phyloP scores from a whole-genome alignment of 2,329 filamentous ascomycete genomes.

The Fusarium acutatum region DNA sequence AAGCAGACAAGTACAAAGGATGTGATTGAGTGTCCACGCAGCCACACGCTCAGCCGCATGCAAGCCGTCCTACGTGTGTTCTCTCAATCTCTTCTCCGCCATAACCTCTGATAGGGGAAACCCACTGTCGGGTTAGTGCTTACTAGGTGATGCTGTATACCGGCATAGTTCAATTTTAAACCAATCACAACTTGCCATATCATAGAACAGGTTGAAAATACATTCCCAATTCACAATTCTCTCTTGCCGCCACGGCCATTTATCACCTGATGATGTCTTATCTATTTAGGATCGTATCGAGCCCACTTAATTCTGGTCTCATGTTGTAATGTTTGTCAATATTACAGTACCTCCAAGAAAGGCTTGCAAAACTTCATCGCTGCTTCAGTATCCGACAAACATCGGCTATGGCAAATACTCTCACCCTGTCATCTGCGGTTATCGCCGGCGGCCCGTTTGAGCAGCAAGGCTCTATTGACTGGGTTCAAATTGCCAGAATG shows the following conservation, averaged over 20 bases:
- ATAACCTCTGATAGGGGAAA: too few species aligned
- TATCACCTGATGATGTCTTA: background rate
- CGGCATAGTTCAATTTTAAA: accelerated
- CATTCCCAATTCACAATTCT: accelerated
- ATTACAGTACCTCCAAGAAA: background rate
- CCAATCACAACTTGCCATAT: background rate
- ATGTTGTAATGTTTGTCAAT: background rate
- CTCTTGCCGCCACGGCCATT: accelerated
- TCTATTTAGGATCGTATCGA: background rate
- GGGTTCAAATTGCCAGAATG: background rate
- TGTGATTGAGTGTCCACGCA: background rate
- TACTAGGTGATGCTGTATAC: background rate
- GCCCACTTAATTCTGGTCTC: background rate
- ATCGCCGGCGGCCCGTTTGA: accelerated
- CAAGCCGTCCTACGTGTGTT: background rate
- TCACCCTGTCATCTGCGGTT: accelerated
- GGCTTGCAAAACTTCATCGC: accelerated
- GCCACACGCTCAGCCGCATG: background rate
- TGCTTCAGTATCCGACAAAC: background rate
- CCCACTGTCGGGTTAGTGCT: background rate
- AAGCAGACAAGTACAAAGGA: background rate
- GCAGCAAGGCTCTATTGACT: background rate
- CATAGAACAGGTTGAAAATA: background rate
- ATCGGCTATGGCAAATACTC: background rate
- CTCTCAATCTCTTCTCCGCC: background rate